These are phyloP conservation scores for Capsella rubella DNA, from an alignment of 441 rosid species.

Conservation along the genomic window DNA sequence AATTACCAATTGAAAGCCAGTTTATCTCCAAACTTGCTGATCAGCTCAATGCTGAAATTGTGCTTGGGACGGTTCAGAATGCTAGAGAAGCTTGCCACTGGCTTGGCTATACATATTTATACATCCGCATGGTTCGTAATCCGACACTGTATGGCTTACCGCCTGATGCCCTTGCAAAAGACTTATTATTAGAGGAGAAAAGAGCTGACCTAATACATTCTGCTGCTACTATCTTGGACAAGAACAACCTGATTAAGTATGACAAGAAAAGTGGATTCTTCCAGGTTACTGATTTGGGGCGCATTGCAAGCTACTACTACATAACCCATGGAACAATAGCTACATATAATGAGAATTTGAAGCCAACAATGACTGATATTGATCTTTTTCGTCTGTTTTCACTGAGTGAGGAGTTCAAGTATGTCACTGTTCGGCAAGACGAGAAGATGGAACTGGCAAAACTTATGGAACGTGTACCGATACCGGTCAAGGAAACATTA, in stretches of 20 bases:
- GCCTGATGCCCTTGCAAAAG: constrained; percentile 76
- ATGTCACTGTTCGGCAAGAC: constrained; percentile 91
- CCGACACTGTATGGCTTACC: constrained; percentile 88
- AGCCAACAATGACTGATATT: constrained; percentile 92
- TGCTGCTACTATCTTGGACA: constrained; percentile 90
- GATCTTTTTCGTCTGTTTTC: constrained; percentile 85
- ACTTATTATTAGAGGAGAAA: constrained; percentile 77
- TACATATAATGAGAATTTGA: constrained; percentile 88
- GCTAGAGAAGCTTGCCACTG: constrained; percentile 96
- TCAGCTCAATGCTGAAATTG: constrained; percentile 97
- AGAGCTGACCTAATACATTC: constrained; percentile 95
- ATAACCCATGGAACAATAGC: constrained; percentile 90
- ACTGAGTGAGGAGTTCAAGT: constrained; percentile 90
- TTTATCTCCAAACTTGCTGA: constrained; percentile 89
- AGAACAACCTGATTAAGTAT: constrained; percentile 83
- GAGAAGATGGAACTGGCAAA: constrained; percentile 98
- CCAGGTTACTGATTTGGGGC: constrained; percentile 95
- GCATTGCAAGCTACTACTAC: constrained; percentile 94
- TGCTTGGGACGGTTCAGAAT: constrained; percentile 93
- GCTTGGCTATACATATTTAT: constrained; percentile 89
- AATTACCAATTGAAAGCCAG: constrained; percentile 95
- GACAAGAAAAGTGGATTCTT: constrained; percentile 90
- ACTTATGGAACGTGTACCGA: constrained; percentile 86
- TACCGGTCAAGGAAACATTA: constrained; percentile 91
- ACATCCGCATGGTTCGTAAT: constrained; percentile 82